Conservation (phyloP, 148 eudicot species). For the Arctostaphylos glauca region DNA sequence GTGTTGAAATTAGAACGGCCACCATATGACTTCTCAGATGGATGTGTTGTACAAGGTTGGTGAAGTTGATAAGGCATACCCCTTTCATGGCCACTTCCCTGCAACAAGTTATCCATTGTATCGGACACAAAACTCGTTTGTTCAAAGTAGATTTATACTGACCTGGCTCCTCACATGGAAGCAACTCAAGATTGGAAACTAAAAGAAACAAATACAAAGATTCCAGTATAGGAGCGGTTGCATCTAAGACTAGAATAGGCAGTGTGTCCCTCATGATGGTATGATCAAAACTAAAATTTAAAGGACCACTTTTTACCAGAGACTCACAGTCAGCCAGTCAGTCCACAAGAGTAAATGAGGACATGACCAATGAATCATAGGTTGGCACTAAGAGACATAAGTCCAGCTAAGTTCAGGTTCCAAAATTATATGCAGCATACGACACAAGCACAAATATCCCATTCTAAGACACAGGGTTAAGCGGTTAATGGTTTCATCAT, state of each 20-base stretch:
- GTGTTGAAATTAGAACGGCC: slow-evolving; percentile 36
- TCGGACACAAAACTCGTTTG: slow-evolving; percentile 3
- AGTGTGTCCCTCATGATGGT: neutral
- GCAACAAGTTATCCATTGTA: slow-evolving; percentile 21
- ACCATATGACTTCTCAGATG: slow-evolving; percentile 33
- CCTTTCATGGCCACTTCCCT: slow-evolving; percentile 58
- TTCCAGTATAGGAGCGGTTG: neutral
- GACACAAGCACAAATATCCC: neutral
- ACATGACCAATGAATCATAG: neutral
- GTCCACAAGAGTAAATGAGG: slow-evolving; percentile 6
- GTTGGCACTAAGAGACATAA: neutral
- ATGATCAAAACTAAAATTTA: neutral
- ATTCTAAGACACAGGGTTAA: neutral
- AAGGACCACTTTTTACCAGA: neutral
- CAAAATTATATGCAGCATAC: neutral
- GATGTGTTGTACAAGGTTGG: slow-evolving; percentile 34
- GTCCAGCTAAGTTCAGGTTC: neutral
- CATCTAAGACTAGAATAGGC: neutral
- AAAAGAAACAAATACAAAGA: neutral
- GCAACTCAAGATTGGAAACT: neutral
- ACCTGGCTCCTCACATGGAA: neutral
- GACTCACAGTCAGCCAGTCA: neutral
- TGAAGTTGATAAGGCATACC: slow-evolving; percentile 40
- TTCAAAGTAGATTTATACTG: neutral
- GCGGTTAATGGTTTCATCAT: neutral